These are phyloP conservation scores for Exophiala xenobiotica DNA, from an alignment of 2,329 filamentous ascomycete species.

Conservation along the genomic window DNA sequence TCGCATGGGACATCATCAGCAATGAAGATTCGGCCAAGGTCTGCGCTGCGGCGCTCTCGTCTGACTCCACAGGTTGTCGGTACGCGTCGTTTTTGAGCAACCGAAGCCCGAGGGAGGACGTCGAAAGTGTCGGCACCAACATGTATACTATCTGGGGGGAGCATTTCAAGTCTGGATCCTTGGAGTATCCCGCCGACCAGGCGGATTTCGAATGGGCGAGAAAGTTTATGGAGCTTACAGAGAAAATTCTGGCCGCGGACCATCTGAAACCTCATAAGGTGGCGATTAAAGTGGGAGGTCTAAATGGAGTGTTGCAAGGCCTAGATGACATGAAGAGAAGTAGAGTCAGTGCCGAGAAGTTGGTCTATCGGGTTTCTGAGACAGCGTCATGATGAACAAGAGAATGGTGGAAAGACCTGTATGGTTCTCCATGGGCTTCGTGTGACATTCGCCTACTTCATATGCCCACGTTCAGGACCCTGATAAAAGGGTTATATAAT, in stretches of 20 bases:
- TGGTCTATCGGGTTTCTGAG: background rate
- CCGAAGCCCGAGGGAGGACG: background rate
- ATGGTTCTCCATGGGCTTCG: too few species aligned
- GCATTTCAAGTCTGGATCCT: background rate
- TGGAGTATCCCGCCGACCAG: background rate
- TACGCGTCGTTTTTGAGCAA: conserved; percentile 1
- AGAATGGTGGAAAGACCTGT: too few species aligned
- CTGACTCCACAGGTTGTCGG: background rate
- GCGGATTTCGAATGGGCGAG: conserved; percentile 2
- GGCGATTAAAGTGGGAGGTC: background rate
- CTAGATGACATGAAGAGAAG: background rate
- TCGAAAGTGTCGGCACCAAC: conserved; percentile 5
- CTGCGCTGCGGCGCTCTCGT: conserved; percentile 1
- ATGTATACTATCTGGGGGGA: conserved; percentile 6
- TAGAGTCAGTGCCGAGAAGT: background rate
- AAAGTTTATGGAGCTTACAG: background rate
- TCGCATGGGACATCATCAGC: conserved; percentile 2
- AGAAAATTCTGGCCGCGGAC: background rate
- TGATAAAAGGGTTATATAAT: too few species aligned
- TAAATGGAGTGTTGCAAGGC: background rate
- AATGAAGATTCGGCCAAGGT: background rate
- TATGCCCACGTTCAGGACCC: too few species aligned
- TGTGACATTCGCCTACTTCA: too few species aligned
- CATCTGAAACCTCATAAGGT: background rate
- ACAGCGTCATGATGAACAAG: too few species aligned